Conservation (phyloP, 1,139 yeast genomes). For the Magnusiomyces tetraspermus region DNA sequence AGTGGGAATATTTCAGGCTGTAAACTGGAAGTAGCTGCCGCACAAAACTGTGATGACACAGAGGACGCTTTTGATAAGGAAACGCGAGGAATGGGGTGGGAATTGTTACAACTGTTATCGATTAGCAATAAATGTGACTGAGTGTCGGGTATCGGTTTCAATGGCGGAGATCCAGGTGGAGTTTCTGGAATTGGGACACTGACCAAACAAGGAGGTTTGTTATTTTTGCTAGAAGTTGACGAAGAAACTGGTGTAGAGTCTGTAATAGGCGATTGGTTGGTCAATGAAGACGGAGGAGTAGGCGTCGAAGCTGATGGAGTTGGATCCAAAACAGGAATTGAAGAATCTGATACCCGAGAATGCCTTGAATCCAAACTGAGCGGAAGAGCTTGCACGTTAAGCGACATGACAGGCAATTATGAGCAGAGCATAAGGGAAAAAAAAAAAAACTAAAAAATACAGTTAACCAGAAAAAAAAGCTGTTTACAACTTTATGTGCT, state of each 20-base stretch:
- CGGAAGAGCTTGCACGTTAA: neutral
- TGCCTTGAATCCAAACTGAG: neutral
- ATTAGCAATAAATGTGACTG: too few species aligned
- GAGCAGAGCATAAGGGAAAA: too few species aligned
- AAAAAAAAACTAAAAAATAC: neutral
- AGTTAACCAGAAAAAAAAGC: neutral
- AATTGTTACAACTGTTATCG: too few species aligned
- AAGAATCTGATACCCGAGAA: too few species aligned
- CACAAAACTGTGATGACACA: neutral
- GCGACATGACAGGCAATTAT: neutral
- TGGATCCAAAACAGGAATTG: neutral
- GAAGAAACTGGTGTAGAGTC: neutral
- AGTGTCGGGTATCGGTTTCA: neutral
- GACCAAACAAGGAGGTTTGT: neutral
- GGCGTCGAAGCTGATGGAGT: neutral
- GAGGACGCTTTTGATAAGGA: neutral
- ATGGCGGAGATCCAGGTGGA: slow-evolving; percentile 17
- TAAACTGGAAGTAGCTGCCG: neutral
- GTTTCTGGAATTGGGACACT: slow-evolving; percentile 15
- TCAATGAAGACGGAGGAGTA: neutral
- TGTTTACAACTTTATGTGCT: neutral
- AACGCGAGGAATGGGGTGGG: neutral
- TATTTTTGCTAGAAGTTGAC: neutral
- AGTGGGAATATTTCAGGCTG: neutral
- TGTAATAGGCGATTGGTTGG: neutral